phyloP scores from a whole-genome alignment of 805 yeast genomes.

The Isabelozyma heimii region DNA sequence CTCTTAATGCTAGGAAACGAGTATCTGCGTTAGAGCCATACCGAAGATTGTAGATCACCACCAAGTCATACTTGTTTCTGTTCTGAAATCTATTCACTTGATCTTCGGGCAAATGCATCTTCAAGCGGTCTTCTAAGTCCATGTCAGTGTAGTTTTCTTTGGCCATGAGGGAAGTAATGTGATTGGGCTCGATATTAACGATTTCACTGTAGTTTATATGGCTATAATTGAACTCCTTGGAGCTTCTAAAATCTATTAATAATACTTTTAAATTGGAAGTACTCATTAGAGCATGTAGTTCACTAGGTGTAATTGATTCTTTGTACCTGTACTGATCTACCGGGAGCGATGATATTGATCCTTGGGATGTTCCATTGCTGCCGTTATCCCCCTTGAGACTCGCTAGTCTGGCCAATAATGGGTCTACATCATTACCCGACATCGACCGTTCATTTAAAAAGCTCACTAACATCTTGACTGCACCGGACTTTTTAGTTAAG shows the following conservation, averaged over 20 bases:
- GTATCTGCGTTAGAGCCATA: conserved; percentile 28
- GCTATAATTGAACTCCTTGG: conserved; percentile 54
- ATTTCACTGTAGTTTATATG: conserved; percentile 62
- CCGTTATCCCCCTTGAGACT: conserved; percentile 7
- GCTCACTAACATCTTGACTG: conserved; percentile 5
- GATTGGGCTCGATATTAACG: conserved; percentile 71
- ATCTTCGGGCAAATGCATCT: conserved; percentile 51
- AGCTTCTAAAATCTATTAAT: conserved; percentile 70
- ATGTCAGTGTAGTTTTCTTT: conserved; percentile 44
- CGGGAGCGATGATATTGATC: background rate
- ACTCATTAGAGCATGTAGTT: conserved; percentile 7
- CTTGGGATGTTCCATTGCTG: background rate
- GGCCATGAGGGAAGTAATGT: conserved; percentile 12
- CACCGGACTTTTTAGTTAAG: conserved; percentile 10
- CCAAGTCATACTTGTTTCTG: conserved; percentile 55
- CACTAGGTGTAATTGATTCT: conserved; percentile 17
- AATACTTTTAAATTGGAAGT: conserved; percentile 31
- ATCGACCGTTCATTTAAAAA: conserved; percentile 1
- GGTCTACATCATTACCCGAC: conserved; percentile 12
- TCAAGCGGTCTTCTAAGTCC: conserved; percentile 65
- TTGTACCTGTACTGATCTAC: conserved; percentile 8
- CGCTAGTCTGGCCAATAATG: conserved; percentile 23
- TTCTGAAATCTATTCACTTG: conserved; percentile 55
- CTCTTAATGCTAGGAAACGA: conserved; percentile 34
- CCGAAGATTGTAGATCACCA: conserved; percentile 61